Evolutionary conservation across 768 basidiomycete genomes (phyloP).

Genomic region (Podaxis mareebaensis): DNA sequence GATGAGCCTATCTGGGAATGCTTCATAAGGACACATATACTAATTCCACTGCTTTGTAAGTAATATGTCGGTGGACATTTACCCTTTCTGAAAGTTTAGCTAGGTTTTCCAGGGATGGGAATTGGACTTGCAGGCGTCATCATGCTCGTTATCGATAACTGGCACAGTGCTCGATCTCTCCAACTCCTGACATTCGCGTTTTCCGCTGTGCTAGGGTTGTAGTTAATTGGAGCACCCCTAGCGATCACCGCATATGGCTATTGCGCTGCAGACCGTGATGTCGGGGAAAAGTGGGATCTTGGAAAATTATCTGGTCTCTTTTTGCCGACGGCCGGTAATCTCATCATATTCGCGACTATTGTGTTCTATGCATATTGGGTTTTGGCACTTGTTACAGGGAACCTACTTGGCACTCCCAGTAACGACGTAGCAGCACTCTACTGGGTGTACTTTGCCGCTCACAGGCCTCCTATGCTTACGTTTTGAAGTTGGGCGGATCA

Average conservation of each 20-base stretch:
- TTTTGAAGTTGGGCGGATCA: background rate
- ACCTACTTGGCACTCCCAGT: slow-evolving; percentile 19
- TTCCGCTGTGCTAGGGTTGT: background rate
- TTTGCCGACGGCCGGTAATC: background rate
- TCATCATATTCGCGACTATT: slow-evolving; percentile 12
- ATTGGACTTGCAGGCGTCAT: background rate
- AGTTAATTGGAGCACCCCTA: background rate
- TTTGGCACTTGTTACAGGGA: slow-evolving; percentile 20
- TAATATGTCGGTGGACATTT: background rate
- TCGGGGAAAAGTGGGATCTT: background rate
- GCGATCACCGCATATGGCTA: background rate
- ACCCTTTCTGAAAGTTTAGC: background rate
- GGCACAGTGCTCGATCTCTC: background rate
- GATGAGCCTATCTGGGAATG: background rate
- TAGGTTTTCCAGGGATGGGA: background rate
- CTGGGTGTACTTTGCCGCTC: slow-evolving; percentile 18
- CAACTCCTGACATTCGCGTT: background rate
- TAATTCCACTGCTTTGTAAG: background rate
- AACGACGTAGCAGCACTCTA: slow-evolving; percentile 16
- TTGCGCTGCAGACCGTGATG: background rate
- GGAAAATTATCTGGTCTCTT: background rate
- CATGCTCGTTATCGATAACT: background rate
- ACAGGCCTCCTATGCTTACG: slow-evolving; percentile 17
- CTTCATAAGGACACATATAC: background rate
- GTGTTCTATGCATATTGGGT: slow-evolving; percentile 22